Base-by-base conservation (phyloP, 345 rosid species). In the Turnera subulata region DNA sequence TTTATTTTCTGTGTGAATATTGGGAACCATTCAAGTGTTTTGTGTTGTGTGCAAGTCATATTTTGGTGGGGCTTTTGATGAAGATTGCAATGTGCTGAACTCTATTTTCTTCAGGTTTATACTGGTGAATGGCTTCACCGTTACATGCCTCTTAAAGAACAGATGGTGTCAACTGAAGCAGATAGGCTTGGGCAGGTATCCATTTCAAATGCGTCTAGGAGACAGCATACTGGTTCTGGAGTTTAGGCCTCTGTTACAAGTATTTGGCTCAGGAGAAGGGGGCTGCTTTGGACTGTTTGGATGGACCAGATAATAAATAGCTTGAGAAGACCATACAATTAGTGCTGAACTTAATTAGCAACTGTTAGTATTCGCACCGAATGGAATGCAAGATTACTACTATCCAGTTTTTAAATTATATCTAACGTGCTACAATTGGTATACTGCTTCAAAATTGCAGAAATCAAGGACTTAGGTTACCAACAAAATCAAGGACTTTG, bases 61-160 rank as follows among this genome's bases (percentile, higher is more conserved):
- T 75, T 94, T 94, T 56, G 97, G 99, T 52, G 97, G 99, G 68
- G 83, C 97, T 67, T 94, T 94, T 75, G 99, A 94, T 67, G 99
- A 94, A 80, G 97, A 94, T 58, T 92, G 97, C 25, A 90, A 90
- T n/a, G n/a, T n/a, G n/a, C n/a, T 29, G n/a, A n/a, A 29, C 11
- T 10, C 32, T 47, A 23, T 6, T 20, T 29, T 29, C 35, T 3
- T 17, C 77, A 93, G 99, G 99, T 93, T 45, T 93, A 87, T 61
- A 84, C 80, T 0, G 99, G 99, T 39, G 89, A 60, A 61, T 93
- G 97, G 99, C 73, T 93, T 71, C 75, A 96, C 62, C 96, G 77
- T 66, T 93, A 87, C 64, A 73, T 63, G 53, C 95, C 97, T 22
- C 80, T 74, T 3, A 70, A 53, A 55, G 98, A 84, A 68, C 78